These are phyloP conservation scores for Cenchrus americanus DNA, from an alignment of 176 grass and related monocot species.

Conservation along the genomic window DNA sequence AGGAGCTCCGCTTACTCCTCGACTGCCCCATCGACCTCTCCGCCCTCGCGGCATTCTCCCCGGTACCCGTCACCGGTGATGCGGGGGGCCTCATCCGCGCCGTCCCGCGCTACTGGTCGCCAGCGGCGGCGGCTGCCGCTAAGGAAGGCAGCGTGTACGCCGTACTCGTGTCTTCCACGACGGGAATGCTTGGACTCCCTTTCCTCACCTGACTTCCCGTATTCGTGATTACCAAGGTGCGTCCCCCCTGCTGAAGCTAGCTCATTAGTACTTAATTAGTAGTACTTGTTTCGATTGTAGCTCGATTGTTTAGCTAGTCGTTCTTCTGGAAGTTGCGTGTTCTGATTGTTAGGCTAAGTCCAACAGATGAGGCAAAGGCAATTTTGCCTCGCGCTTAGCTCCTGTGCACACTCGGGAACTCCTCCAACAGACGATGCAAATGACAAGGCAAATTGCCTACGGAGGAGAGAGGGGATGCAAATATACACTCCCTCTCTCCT, in stretches of 20 bases:
- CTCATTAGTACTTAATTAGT: neutral
- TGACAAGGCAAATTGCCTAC: too few relatives aligned
- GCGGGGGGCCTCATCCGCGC: constrained; percentile 49
- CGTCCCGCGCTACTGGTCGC: constrained; percentile 75
- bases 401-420: too few relatives aligned
- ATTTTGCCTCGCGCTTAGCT: too few relatives aligned
- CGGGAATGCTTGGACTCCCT: constrained; percentile 76
- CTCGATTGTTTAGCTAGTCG: neutral
- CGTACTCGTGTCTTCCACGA: constrained; percentile 74
- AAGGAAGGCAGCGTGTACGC: constrained; percentile 56
- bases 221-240: constrained; percentile 61
- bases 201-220: constrained; percentile 72
- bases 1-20: constrained; percentile 69
- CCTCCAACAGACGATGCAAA: too few relatives aligned
- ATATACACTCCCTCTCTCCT: too few relatives aligned
- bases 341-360: too few relatives aligned
- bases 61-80: constrained; percentile 27
- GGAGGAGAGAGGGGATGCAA: too few relatives aligned
- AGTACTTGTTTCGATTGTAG: neutral
- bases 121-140: constrained; percentile 44
- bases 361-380: too few relatives aligned
- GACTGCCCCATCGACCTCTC: constrained; percentile 91
- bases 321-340: neutral
- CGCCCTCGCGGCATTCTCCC: constrained; percentile 61
- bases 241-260: neutral